phyloP scores from a whole-genome alignment of 305 asterid species.

The Solanum hybrid region DNA sequence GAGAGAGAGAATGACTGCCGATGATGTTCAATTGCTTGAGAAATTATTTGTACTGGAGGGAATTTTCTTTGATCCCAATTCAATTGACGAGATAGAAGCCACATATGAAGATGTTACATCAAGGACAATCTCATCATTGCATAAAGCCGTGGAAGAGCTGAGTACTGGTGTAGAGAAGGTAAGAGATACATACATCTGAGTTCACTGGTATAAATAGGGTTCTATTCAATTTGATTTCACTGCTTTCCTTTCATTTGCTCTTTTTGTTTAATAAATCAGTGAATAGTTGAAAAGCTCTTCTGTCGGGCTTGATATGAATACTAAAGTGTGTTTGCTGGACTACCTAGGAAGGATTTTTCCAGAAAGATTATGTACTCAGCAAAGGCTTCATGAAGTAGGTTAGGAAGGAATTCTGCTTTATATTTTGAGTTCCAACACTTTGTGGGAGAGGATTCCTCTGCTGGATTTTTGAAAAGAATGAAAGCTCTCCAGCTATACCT shows the following conservation, averaged over 20 bases:
- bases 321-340: neutral
- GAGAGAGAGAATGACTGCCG: constrained; percentile 42
- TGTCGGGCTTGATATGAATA: neutral
- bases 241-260: neutral
- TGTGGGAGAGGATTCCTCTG: neutral
- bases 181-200: constrained; percentile 3
- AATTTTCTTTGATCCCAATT: constrained; percentile 49
- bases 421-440: neutral
- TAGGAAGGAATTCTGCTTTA: neutral
- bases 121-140: constrained; percentile 51
- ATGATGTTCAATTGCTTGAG: constrained; percentile 56
- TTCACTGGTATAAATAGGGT: neutral
- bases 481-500: neutral
- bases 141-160: constrained; percentile 40
- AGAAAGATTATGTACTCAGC: neutral
- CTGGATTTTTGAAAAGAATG: neutral
- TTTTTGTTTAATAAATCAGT: neutral
- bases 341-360: neutral
- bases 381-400: neutral
- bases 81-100: constrained; percentile 48
- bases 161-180: constrained; percentile 41
- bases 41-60: constrained; percentile 59
- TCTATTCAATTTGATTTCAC: neutral
- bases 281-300: neutral
- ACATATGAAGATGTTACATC: constrained; percentile 52